A percentile compares a stretch with the other conserved stretches of the same genome.
Evolutionary conservation across 495 filamentous ascomycete genomes (phyloP).

Genomic region (Podospora conica): DNA sequence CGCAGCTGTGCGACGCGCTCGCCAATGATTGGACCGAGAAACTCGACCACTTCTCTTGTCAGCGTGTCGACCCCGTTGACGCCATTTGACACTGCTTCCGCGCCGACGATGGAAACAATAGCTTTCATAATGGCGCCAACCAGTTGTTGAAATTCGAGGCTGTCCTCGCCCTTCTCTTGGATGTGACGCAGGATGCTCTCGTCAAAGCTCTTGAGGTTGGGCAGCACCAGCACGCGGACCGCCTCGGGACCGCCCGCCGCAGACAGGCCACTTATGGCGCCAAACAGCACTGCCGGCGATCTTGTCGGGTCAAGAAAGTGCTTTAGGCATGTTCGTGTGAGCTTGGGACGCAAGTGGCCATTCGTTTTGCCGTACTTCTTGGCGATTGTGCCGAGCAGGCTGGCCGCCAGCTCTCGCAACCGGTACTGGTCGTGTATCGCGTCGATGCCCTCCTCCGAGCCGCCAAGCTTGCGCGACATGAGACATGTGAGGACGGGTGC

Average conservation of each 20-base stretch:
- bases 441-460: constrained; percentile 33
- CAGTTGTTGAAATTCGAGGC: constrained; percentile 56
- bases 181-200: constrained; percentile 54
- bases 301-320: constrained; percentile 78
- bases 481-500: constrained; percentile 88
- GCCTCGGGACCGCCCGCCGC: constrained; percentile 71
- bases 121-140: constrained; percentile 56
- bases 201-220: constrained; percentile 74
- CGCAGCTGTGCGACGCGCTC: constrained; percentile 48
- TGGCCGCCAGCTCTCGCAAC: constrained; percentile 77
- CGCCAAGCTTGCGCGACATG: constrained; percentile 75
- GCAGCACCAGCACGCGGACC: constrained; percentile 72
- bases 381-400: constrained; percentile 65
- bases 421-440: constrained; percentile 58
- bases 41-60: constrained; percentile 46
- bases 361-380: constrained; percentile 69
- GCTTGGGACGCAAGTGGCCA: constrained; percentile 70
- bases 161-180: constrained; percentile 49
- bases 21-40: constrained; percentile 55
- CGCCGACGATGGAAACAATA: constrained; percentile 38
- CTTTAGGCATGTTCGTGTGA: constrained; percentile 88
- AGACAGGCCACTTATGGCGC: constrained; percentile 71
- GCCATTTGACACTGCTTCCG: constrained; percentile 17
- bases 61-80: constrained; percentile 26
- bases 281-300: constrained; percentile 75